Evolutionary conservation across 805 yeast genomes (phyloP).

Genomic region (Ogataea paradorogensis): DNA sequence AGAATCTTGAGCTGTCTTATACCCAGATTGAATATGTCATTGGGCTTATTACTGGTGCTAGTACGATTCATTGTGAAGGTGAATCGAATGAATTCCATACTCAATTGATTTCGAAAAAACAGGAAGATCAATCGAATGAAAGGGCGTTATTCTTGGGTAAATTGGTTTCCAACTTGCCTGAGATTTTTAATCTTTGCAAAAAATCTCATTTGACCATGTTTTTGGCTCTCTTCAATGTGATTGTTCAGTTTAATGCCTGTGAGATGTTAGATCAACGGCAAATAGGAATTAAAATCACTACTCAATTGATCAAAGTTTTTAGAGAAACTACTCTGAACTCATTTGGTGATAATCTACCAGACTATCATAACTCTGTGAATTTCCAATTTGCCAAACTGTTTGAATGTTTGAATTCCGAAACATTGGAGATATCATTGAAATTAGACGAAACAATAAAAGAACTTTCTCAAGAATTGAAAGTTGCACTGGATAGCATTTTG

Average conservation of each 20-base stretch:
- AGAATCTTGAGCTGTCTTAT: conserved; percentile 21
- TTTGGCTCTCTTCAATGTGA: conserved; percentile 11
- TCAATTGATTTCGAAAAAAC: conserved; percentile 18
- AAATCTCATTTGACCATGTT: conserved; percentile 11
- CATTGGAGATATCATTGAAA: conserved; percentile 18
- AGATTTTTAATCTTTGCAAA: conserved; percentile 21
- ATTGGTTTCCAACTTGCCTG: conserved; percentile 14
- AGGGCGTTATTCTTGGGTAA: conserved; percentile 18
- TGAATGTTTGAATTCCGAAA: conserved; percentile 11
- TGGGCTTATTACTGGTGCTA: conserved; percentile 41
- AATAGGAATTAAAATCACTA: conserved; percentile 9
- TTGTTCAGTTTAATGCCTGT: conserved; percentile 19
- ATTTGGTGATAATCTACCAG: conserved; percentile 6
- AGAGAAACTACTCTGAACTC: conserved; percentile 20
- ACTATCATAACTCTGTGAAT: conserved; percentile 23
- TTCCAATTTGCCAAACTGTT: conserved; percentile 21
- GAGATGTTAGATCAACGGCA: conserved; percentile 15
- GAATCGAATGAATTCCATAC: conserved; percentile 17
- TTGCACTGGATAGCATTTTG: conserved; percentile 5
- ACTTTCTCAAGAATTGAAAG: conserved; percentile 4
- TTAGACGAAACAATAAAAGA: conserved; percentile 21
- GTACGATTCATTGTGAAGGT: conserved; percentile 30
- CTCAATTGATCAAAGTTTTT: conserved; percentile 19
- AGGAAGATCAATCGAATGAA: conserved; percentile 15
- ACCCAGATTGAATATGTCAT: conserved; percentile 35